These are phyloP conservation scores for Tetraselmis striata DNA, from an alignment of 139 green algal genomes.

Conservation along the genomic window DNA sequence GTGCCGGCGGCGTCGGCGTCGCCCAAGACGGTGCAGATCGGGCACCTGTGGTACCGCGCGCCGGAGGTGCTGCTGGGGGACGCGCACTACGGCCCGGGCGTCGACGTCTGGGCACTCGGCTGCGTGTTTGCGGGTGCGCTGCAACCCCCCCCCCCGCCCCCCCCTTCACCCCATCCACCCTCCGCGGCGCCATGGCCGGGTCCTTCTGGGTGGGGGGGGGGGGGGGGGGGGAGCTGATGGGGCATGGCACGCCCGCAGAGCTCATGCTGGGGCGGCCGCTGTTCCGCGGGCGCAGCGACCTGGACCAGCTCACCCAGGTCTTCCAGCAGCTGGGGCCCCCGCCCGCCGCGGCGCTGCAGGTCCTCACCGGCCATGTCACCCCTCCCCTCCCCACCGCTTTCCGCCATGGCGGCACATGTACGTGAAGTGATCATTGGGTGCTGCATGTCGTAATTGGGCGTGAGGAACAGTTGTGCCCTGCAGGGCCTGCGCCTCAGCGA, in stretches of 20 bases:
- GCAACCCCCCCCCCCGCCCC: too few relatives aligned
- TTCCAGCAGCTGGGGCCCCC: constrained; percentile 72
- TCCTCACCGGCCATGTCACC: too few relatives aligned
- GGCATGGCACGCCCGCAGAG: constrained; percentile 53
- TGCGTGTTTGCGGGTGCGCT: constrained; percentile 71
- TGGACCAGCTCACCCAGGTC: constrained; percentile 77
- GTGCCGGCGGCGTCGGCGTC: too few relatives aligned
- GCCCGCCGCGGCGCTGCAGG: constrained; percentile 5
- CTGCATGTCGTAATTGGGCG: too few relatives aligned
- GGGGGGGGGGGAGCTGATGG: too few relatives aligned
- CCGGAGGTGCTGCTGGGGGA: constrained; percentile 84
- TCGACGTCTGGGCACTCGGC: constrained; percentile 87
- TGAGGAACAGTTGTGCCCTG: too few relatives aligned
- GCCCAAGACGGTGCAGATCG: constrained; percentile 27
- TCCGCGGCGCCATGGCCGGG: too few relatives aligned
- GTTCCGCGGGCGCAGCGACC: constrained; percentile 69
- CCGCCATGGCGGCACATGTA: too few relatives aligned
- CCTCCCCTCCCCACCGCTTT: too few relatives aligned
- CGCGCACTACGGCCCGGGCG: constrained; percentile 57
- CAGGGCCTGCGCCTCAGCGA: background rate
- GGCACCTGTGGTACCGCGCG: constrained; percentile 68
- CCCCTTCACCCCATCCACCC: background rate
- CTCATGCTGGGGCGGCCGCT: constrained; percentile 67
- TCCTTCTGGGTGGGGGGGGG: too few relatives aligned
- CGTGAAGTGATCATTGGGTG: too few relatives aligned